phyloP scores from a whole-genome alignment of 2,329 filamentous ascomycete species.

The Helotiales sp. region DNA sequence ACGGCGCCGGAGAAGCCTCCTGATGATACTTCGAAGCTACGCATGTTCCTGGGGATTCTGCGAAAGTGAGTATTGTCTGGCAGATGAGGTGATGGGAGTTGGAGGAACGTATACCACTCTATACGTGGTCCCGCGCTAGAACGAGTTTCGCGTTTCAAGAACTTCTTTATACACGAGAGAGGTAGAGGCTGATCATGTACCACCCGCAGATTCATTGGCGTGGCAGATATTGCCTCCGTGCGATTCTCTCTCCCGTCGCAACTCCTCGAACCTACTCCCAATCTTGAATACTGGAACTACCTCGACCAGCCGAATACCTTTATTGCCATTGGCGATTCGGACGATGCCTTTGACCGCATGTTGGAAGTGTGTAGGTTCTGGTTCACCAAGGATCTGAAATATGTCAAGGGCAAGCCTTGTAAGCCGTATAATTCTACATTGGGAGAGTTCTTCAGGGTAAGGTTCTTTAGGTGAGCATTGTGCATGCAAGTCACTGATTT shows the following conservation, averaged over 20 bases:
- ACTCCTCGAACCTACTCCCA: constrained; percentile 92
- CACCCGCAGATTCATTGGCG: constrained; percentile 79
- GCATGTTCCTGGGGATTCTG: constrained; percentile 83
- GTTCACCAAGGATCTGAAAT: constrained; percentile 99
- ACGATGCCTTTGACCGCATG: constrained; percentile 91
- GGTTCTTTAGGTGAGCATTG: constrained; percentile 29
- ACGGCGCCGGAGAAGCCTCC: constrained; percentile 52
- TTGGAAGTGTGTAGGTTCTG: constrained; percentile 93
- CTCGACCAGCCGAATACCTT: constrained; percentile 94
- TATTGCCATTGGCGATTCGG: constrained; percentile 77
- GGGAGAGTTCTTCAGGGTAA: constrained; percentile 93
- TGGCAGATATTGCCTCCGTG: constrained; percentile 91
- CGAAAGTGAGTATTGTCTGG: constrained; percentile 66
- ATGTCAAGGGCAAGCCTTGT: constrained; percentile 96
- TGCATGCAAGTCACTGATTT: constrained; percentile 12
- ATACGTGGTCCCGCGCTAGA: constrained; percentile 13
- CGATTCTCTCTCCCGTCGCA: constrained; percentile 96
- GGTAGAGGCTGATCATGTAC: constrained; percentile 12
- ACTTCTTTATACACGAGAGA: neutral
- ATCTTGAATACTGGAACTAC: constrained; percentile 99
- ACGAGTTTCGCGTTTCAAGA: constrained; percentile 12
- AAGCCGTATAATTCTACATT: constrained; percentile 98
- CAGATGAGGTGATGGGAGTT: neutral
- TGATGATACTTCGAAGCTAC: constrained; percentile 85
- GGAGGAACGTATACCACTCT: constrained; percentile 18